Conservation (phyloP, 371 early-diverging fungal genomes). For the Mucor sp. region DNA sequence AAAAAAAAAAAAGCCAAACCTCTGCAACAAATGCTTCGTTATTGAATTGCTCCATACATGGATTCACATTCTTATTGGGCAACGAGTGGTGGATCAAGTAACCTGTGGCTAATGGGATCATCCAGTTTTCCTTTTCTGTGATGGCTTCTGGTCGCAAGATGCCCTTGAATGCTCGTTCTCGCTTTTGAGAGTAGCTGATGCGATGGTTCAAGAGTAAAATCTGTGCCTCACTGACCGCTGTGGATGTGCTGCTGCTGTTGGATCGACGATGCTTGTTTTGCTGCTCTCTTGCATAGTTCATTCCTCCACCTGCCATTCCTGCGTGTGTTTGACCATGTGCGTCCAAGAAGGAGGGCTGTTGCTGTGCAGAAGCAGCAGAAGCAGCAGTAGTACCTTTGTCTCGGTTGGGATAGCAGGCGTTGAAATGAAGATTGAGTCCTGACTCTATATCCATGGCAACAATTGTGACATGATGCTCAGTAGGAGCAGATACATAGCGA, state of each 20-base stretch:
- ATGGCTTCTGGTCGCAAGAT: conserved; percentile 15
- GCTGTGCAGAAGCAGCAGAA: too few species aligned
- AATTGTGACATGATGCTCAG: conserved; percentile 23
- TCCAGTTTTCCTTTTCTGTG: conserved; percentile 28
- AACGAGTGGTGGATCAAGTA: conserved; percentile 38
- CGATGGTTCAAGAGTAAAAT: conserved; percentile 47
- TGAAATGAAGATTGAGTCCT: conserved; percentile 35
- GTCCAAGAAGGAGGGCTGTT: conserved; percentile 6
- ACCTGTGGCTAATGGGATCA: conserved; percentile 47
- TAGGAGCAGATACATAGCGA: conserved; percentile 2
- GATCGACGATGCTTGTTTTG: neutral
- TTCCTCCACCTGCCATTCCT: neutral
- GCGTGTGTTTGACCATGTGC: neutral
- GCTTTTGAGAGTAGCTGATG: conserved; percentile 36
- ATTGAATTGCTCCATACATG: conserved; percentile 30
- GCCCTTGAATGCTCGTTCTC: conserved; percentile 24
- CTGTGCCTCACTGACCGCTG: conserved; percentile 23
- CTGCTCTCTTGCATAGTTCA: neutral
- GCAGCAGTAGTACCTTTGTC: neutral
- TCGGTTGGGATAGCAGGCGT: conserved; percentile 1
- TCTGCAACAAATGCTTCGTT: conserved; percentile 31
- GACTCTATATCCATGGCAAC: conserved; percentile 46
- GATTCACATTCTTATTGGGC: conserved; percentile 33
- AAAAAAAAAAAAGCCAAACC: too few species aligned
- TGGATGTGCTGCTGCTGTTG: too few species aligned